These are phyloP conservation scores for Dactylella cylindrospora DNA, from an alignment of 2,329 filamentous ascomycete genomes.

Conservation along the genomic window DNA sequence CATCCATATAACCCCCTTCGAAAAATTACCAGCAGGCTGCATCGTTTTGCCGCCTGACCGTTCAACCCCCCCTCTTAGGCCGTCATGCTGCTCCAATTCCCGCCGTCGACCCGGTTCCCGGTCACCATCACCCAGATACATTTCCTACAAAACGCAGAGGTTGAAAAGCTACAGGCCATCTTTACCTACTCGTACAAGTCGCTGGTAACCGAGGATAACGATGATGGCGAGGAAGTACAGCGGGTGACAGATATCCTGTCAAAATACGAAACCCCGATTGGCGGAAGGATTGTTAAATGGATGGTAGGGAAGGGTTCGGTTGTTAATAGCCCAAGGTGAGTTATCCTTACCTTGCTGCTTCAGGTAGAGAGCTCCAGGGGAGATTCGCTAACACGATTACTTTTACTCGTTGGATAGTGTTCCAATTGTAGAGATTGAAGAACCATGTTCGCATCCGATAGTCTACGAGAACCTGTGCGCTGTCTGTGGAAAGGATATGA, in stretches of 20 bases:
- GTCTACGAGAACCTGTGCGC: conserved; percentile 90
- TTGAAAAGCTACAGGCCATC: conserved; percentile 74
- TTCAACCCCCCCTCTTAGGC: conserved; percentile 3
- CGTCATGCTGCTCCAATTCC: conserved; percentile 49
- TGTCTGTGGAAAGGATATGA: conserved; percentile 95
- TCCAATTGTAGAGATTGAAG: conserved; percentile 73
- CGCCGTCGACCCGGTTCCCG: conserved; percentile 71
- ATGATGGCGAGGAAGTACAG: conserved; percentile 71
- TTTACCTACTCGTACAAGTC: conserved; percentile 87
- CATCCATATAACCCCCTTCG: not conserved
- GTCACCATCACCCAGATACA: conserved; percentile 87
- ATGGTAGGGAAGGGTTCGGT: conserved; percentile 73
- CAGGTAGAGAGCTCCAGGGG: conserved; percentile 49
- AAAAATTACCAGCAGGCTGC: not conserved
- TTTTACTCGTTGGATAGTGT: conserved; percentile 52
- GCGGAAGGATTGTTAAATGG: conserved; percentile 69
- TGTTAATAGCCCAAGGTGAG: conserved; percentile 63
- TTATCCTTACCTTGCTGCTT: conserved; percentile 20
- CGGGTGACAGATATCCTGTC: conserved; percentile 71
- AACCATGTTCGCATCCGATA: conserved; percentile 85
- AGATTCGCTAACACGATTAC: conserved; percentile 41
- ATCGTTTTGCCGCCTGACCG: not conserved
- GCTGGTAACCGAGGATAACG: conserved; percentile 66
- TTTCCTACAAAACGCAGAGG: conserved; percentile 70
- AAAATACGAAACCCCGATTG: conserved; percentile 78